Percentiles rank a stretch among this genome's conserved stretches.
These are phyloP conservation scores for Mycena sp. DNA, from an alignment of 1,284 basidiomycete genomes.

Conservation along the genomic window DNA sequence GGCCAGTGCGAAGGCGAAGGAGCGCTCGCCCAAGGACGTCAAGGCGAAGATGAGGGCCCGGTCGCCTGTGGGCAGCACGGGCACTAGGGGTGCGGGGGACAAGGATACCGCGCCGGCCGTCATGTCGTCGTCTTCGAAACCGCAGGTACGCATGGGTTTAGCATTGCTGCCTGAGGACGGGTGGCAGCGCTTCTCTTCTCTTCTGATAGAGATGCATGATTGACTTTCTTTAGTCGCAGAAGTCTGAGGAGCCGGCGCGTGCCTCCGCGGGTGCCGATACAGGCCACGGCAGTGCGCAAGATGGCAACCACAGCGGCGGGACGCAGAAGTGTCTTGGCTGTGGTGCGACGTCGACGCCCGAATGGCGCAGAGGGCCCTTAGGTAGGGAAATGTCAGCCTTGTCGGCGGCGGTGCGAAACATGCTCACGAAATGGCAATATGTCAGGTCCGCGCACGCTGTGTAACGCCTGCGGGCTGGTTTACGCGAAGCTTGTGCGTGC, in stretches of 20 bases:
- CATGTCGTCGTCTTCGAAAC: slow-evolving; percentile 43
- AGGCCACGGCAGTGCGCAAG: not conserved
- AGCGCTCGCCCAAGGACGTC: slow-evolving; percentile 10
- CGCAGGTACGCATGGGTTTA: slow-evolving; percentile 51
- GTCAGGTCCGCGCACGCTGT: slow-evolving; percentile 74
- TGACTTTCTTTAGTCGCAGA: slow-evolving; percentile 44
- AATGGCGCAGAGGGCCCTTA: slow-evolving; percentile 83
- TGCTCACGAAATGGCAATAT: slow-evolving; percentile 1
- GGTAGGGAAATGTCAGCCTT: slow-evolving; percentile 53
- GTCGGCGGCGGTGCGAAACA: not conserved
- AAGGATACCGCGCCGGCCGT: slow-evolving; percentile 25
- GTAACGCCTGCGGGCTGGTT: slow-evolving; percentile 83
- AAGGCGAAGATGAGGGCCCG: slow-evolving; percentile 16
- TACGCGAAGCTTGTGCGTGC: slow-evolving; percentile 75
- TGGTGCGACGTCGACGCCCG: slow-evolving; percentile 83
- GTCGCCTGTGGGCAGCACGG: slow-evolving; percentile 10
- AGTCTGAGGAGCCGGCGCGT: slow-evolving; percentile 50
- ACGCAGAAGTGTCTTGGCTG: slow-evolving; percentile 79
- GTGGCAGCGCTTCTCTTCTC: slow-evolving; percentile 24
- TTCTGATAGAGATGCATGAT: no score
- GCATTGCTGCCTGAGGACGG: slow-evolving; percentile 14
- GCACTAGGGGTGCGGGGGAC: not conserved
- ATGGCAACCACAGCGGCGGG: slow-evolving; percentile 8
- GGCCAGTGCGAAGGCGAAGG: not conserved
- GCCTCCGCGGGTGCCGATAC: slow-evolving; percentile 12